Evolutionary conservation across 2,329 filamentous ascomycete genomes (phyloP), one percentile per base, ranked within the genome.

Genomic region (Endothia cerciana): DNA sequence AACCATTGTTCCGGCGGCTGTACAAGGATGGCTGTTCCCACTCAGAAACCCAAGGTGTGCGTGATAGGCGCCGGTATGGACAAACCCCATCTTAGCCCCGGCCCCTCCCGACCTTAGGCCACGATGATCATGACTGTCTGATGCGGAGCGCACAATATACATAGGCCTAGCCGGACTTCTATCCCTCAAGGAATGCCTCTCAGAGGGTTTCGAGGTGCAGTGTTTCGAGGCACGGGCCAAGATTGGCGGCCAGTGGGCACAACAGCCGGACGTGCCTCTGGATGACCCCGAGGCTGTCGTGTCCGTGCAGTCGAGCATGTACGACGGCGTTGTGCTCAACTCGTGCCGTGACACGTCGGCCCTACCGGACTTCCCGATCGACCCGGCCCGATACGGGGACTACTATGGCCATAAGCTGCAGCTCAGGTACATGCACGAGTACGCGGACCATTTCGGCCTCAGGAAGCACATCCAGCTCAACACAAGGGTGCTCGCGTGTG

Each of bases 231-330:
- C 71, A 17, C 73, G 74, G 25, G 61, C 68, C 19, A 71, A 73
- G 57, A 72, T 80, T 59, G 79, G 78, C 51, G 78, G 77, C 41
- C 74, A 76, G 64, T 81, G 78, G 78, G 73, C 72, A 53, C 79
- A 78, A 67, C 73, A 78, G 47, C 67, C 72, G 3, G 69, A 72
- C 60, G 66, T 66, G 33, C 58, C 64, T 22, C 68, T 73, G 17
- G 70, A 71, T 13, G 70, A 72, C 60, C 64, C 71, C 45, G 22
- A 49, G 3, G 4, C 19, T 11, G 28, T 69, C 22, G 71, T 25
- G 33, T 43, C 67, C 56, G 71, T 40, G 57, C 62, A 67, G 71
- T 77, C 63, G 61, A 76, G 43, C 36, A 76, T 79, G 11, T 77
- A 79, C 70, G 71, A 76, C 38, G 74, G 77, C 47, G 72, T 76